Evolutionary conservation across 768 basidiomycete genomes (phyloP).

Genomic region (Cystofilobasidium macerans): DNA sequence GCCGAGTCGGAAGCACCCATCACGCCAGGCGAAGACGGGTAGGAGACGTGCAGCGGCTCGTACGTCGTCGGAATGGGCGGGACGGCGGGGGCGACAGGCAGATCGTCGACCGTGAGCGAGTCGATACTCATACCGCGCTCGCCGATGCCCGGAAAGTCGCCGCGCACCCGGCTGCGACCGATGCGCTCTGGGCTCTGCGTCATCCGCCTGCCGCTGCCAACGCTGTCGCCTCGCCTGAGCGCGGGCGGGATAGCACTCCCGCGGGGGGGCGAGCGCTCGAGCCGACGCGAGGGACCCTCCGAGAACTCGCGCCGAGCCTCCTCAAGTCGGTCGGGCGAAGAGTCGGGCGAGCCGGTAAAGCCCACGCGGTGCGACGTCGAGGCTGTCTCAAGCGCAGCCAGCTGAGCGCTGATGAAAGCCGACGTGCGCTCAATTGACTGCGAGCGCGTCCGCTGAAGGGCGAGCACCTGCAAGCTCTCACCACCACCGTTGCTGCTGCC

Average conservation of each 20-base stretch:
- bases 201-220: neutral
- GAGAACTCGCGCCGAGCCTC: neutral
- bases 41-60: conserved; percentile 2
- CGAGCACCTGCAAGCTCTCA: too few relatives aligned
- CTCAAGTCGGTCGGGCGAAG: neutral
- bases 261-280: neutral
- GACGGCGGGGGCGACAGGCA: neutral
- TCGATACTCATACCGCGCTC: conserved; percentile 10
- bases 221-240: neutral
- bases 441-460: neutral
- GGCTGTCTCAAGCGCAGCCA: conserved; percentile 7
- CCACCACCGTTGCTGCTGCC: too few relatives aligned
- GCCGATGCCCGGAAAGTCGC: neutral
- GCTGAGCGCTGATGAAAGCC: conserved; percentile 17
- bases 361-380: too few relatives aligned
- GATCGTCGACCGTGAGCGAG: neutral
- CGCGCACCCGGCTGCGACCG: conserved; percentile 14
- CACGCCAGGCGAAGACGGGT: conserved; percentile 13
- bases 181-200: conserved; percentile 11
- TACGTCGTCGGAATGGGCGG: conserved; percentile 9
- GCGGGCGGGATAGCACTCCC: neutral
- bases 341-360: too few relatives aligned
- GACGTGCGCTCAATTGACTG: conserved; percentile 20
- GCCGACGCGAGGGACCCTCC: neutral
- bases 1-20: conserved; percentile 9